phyloP scores from a whole-genome alignment of 352 stramenopile genomes.

The Blastocystis sp. region DNA sequence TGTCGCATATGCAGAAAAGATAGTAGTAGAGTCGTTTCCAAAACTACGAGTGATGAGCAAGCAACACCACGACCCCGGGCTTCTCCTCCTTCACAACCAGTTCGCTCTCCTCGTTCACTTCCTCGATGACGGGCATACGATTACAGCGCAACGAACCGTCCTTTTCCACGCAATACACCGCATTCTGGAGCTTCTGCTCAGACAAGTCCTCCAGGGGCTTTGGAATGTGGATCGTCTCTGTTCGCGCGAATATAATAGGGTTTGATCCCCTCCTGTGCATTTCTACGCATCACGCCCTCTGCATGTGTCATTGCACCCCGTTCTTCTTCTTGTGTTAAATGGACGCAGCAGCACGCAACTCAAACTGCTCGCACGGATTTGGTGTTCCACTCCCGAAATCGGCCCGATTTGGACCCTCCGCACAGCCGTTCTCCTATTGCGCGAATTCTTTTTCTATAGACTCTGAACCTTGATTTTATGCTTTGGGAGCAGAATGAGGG shows the following conservation, averaged over 20 bases:
- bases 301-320: neutral
- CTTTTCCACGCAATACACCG: slow-evolving; percentile 46
- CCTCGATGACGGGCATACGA: slow-evolving; percentile 2
- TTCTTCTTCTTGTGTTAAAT: no score
- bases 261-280: neutral
- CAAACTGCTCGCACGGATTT: no score
- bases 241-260: slow-evolving; percentile 67
- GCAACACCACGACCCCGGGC: neutral
- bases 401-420: no score
- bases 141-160: slow-evolving; percentile 16
- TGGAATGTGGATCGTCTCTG: slow-evolving; percentile 64
- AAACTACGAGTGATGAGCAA: slow-evolving; percentile 10
- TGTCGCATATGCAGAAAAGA: slow-evolving; percentile 32
- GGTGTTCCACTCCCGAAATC: no score
- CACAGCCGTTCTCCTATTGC: no score
- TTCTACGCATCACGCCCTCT: neutral
- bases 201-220: neutral
- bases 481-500: no score
- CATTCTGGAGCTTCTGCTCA: slow-evolving; percentile 6
- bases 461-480: no score
- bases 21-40: slow-evolving; percentile 39
- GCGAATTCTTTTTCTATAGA: no score
- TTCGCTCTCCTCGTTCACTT: slow-evolving; percentile 32
- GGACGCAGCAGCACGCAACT: no score
- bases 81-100: neutral